Base-by-base conservation (phyloP, 176 grass and related monocot species). In the Musa troglodytarum region DNA sequence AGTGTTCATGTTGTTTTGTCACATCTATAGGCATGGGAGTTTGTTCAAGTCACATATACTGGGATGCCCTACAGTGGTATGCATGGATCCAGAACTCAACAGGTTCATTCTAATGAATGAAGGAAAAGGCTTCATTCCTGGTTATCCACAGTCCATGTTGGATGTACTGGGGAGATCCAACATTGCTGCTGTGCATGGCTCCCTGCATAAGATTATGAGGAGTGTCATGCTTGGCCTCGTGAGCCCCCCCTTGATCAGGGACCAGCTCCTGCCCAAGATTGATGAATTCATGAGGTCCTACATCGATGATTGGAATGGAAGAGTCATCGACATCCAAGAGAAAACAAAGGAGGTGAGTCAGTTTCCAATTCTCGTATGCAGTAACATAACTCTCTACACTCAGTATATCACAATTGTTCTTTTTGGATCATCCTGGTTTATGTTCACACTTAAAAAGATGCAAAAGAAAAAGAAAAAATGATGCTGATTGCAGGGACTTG, bases 61-160 rank as follows among this genome's bases (percentile, higher is more conserved):
- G 54, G 82, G 82, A 73, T 29, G 75, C 16, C 76, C 76, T 63
- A 83, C 82, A 1, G 75, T 83, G 14, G 75, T 83, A 4, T 78
- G 75, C 82, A 83, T 78, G 82, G 82, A 83, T 65, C 82, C 82
- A 26, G 82, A 78, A 59, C 19, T 83, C 61, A 83, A 83, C 56
- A 78, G 71, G 55, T 69, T 72, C 54, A 83, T 83, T 21, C 75
- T 83, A 19, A 53, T 72, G 65, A 77, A 76, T 29, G 82, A 83
- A 65, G 77, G n/a, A 43, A 83, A 74, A 49, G 82, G 82, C 50
- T 78, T 79, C 49, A 1, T 78, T 73, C 82, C 82, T n/a, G 82
- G 82, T 7, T 83, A 83, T 52, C 82, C 82, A 17, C 75, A 78
- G 25, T 77, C 82, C 65, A 83, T 83, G 82, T 29, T 15, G 34